These are phyloP conservation scores for Vanderwaltozyma yarrowii DNA, from an alignment of 805 yeast genomes.

Conservation along the genomic window DNA sequence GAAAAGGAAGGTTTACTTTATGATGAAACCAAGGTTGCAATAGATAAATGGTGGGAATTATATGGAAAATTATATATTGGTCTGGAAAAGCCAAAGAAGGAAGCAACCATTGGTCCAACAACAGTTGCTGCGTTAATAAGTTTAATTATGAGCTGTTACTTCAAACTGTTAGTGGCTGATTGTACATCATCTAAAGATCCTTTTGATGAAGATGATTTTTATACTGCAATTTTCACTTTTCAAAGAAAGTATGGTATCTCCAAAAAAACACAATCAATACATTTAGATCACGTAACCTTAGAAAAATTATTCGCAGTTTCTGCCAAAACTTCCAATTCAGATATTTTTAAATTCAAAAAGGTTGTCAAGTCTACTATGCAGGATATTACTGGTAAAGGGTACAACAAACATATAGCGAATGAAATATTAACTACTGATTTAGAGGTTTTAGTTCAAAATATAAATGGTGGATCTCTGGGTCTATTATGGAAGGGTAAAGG, in stretches of 20 bases:
- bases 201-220: constrained; percentile 61
- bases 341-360: constrained; percentile 44
- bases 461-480: constrained; percentile 29
- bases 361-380: constrained; percentile 67
- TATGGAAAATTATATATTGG: constrained; percentile 40
- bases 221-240: constrained; percentile 59
- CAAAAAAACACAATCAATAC: constrained; percentile 33
- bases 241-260: constrained; percentile 55
- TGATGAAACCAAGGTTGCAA: constrained; percentile 61
- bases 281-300: constrained; percentile 48
- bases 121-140: constrained; percentile 78
- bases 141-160: constrained; percentile 55
- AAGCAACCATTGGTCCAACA: constrained; percentile 49
- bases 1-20: constrained; percentile 83
- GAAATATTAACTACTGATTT: constrained; percentile 33
- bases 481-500: constrained; percentile 47
- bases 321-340: constrained; percentile 34
- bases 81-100: constrained; percentile 28
- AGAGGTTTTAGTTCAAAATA: constrained; percentile 22
- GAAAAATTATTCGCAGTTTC: constrained; percentile 39
- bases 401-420: constrained; percentile 26
- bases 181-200: constrained; percentile 71
- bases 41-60: constrained; percentile 71
- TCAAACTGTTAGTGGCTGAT: constrained; percentile 51
- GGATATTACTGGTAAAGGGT: constrained; percentile 41